phyloP scores from a whole-genome alignment of 75 land plant species.

The Isoetes taiwanensis region DNA sequence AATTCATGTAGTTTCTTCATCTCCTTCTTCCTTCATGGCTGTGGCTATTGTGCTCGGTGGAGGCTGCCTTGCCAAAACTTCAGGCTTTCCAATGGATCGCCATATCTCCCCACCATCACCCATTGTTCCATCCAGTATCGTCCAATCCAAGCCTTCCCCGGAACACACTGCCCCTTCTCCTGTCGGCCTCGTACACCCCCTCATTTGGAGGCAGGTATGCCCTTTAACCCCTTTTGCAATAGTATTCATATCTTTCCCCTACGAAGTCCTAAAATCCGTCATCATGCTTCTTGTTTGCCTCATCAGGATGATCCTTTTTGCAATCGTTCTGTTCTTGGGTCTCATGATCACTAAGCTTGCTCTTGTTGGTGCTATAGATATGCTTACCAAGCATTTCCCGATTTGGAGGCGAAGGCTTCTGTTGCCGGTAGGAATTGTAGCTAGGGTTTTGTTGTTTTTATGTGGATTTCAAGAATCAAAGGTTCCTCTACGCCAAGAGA shows the following conservation, averaged over 20 bases:
- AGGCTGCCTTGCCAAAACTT: no score
- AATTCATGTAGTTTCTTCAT: no score
- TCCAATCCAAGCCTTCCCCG: no score
- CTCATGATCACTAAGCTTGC: conserved; percentile 15
- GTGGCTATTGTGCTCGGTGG: no score
- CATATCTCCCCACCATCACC: no score
- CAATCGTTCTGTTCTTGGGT: conserved; percentile 10
- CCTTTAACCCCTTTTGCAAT: conserved; percentile 17
- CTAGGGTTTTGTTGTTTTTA: conserved; percentile 15
- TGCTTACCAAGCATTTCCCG: conserved; percentile 19
- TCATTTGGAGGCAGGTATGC: conserved; percentile 4
- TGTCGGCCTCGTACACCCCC: no score
- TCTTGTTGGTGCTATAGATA: conserved; percentile 15
- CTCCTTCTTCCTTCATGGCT: no score
- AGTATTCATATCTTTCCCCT: conserved; percentile 3
- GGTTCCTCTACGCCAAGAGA: conserved; percentile 18
- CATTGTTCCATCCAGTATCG: no score
- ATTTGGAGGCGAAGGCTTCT: conserved; percentile 9
- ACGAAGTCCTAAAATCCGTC: conserved; percentile 11
- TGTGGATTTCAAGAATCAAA: conserved; percentile 15
- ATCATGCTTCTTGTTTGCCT: conserved; percentile 11
- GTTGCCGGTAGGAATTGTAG: conserved; percentile 14
- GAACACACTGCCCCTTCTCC: no score
- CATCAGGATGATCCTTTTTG: conserved; percentile 12
- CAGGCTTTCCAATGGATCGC: no score